Conservation (phyloP, 2,329 filamentous ascomycete genomes). For the Epichloe uncinata region DNA sequence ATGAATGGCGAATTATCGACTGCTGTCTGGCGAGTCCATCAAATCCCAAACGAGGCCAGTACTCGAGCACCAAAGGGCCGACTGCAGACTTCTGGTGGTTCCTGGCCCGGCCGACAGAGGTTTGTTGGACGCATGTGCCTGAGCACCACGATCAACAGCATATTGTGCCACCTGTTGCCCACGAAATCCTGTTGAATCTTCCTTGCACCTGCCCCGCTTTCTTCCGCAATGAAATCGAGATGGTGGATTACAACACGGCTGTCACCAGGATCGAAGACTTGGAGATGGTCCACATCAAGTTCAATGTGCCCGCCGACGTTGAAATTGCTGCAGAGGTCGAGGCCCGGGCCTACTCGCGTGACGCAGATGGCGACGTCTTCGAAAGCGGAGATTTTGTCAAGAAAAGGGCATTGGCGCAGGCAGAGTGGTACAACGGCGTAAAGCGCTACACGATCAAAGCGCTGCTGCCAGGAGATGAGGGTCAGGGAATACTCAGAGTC, state of each 20-base stretch:
- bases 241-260: constrained; percentile 86
- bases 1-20: constrained; percentile 94
- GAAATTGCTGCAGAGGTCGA: constrained; percentile 91
- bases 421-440: constrained; percentile 75
- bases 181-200: constrained; percentile 74
- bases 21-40: constrained; percentile 85
- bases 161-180: constrained; percentile 74
- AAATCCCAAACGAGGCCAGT: constrained; percentile 64
- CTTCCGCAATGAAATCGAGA: constrained; percentile 68
- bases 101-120: constrained; percentile 72
- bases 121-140: constrained; percentile 93
- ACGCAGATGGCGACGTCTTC: constrained; percentile 82
- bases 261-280: constrained; percentile 75
- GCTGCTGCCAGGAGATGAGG: constrained; percentile 80
- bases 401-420: constrained; percentile 80
- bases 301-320: constrained; percentile 77
- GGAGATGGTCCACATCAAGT: constrained; percentile 82
- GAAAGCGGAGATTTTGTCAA: constrained; percentile 78
- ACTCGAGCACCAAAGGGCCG: constrained; percentile 57
- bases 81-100: constrained; percentile 87
- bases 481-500: constrained; percentile 73
- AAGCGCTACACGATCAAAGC: constrained; percentile 94
- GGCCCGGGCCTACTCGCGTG: constrained; percentile 63
- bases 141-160: constrained; percentile 82
- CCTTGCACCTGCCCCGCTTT: constrained; percentile 78